phyloP scores from a whole-genome alignment of 1,139 yeast genomes.

The Geotrichum citri-aurantii region DNA sequence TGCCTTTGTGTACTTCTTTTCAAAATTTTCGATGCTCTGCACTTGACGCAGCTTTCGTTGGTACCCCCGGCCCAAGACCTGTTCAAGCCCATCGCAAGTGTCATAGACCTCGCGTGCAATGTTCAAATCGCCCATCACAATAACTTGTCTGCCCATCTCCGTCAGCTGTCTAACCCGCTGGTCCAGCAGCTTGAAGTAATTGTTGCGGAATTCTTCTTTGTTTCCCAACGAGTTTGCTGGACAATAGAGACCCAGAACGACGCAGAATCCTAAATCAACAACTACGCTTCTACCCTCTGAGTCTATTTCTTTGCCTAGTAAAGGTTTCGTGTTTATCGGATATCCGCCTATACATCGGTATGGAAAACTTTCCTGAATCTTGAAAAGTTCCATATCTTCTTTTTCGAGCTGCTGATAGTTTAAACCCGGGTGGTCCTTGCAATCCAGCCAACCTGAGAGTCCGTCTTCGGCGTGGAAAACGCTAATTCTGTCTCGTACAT shows the following conservation, averaged over 20 bases:
- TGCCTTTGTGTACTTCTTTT: slow-evolving; percentile 18
- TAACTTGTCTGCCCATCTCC: slow-evolving; percentile 49
- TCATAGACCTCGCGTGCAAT: slow-evolving; percentile 76
- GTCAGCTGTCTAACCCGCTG: slow-evolving; percentile 52
- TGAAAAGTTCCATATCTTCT: slow-evolving; percentile 26
- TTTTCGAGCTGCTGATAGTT: slow-evolving; percentile 21
- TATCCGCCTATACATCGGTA: slow-evolving; percentile 64
- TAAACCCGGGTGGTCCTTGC: slow-evolving; percentile 26
- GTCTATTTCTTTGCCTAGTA: slow-evolving; percentile 51
- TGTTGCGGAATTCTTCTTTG: slow-evolving; percentile 56
- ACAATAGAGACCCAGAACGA: slow-evolving; percentile 74
- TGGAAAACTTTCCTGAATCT: not conserved
- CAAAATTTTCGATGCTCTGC: slow-evolving; percentile 22
- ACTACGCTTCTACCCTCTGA: slow-evolving; percentile 79
- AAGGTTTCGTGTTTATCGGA: slow-evolving; percentile 39
- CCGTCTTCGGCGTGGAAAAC: slow-evolving; percentile 86
- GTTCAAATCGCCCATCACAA: slow-evolving; percentile 85
- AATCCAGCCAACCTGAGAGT: slow-evolving; percentile 59
- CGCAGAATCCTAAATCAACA: slow-evolving; percentile 58
- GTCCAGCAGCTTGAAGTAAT: slow-evolving; percentile 55
- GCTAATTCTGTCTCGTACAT: slow-evolving; percentile 49
- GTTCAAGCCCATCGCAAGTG: slow-evolving; percentile 63
- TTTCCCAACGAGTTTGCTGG: slow-evolving; percentile 89
- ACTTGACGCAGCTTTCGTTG: slow-evolving; percentile 30
- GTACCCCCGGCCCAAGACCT: slow-evolving; percentile 27